Conservation (phyloP, 257 asterid species). For the Solanum chaucha region DNA sequence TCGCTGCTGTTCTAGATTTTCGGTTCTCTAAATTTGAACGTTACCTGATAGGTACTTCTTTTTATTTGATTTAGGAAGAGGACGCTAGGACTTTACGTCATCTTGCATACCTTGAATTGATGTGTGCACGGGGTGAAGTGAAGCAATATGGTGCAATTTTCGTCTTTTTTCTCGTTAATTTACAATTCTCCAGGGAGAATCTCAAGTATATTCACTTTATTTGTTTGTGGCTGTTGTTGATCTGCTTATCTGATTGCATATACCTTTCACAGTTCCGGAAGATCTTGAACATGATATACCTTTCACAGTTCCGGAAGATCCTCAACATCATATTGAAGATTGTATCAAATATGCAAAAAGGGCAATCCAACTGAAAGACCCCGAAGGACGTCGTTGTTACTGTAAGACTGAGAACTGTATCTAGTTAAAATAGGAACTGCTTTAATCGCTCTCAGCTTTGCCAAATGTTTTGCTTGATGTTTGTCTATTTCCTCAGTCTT, state of each 20-base stretch:
- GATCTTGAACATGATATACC: neutral
- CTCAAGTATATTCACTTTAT: neutral
- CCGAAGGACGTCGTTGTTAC: constrained; percentile 31
- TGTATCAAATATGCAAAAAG: constrained; percentile 73
- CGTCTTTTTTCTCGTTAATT: neutral
- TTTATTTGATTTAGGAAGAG: neutral
- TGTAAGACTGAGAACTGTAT: too few relatives aligned
- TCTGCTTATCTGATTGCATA: neutral
- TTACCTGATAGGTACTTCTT: neutral
- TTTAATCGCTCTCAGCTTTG: too few relatives aligned
- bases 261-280: neutral
- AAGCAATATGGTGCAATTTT: neutral
- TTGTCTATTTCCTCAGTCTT: neutral
- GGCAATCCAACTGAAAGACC: constrained; percentile 61
- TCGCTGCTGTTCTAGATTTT: neutral
- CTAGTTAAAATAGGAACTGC: too few relatives aligned
- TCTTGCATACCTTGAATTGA: neutral
- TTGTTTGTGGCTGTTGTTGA: neutral
- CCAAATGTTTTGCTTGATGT: neutral
- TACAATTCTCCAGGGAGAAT: neutral
- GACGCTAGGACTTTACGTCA: neutral
- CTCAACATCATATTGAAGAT: constrained; percentile 54
- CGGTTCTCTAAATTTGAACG: neutral
- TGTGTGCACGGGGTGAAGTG: neutral
- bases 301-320: constrained; percentile 28